Conservation (phyloP, 805 yeast genomes). For the Candida dajiaensis region DNA sequence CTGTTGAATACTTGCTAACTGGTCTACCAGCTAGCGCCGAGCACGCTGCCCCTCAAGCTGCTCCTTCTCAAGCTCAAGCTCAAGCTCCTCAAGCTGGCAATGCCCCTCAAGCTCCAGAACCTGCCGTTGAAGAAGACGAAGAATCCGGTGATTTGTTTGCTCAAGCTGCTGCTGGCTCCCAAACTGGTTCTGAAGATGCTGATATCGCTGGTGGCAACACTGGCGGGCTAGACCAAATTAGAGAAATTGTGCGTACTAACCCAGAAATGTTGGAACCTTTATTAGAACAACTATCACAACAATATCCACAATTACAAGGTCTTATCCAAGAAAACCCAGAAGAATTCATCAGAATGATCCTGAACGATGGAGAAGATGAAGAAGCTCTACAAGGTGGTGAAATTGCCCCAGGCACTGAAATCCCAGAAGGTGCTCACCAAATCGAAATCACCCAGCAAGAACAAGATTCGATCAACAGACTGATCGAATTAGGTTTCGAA, state of each 20-base stretch:
- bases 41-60: constrained; percentile 24
- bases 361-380: constrained; percentile 38
- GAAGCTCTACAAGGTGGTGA: constrained; percentile 36
- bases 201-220: constrained; percentile 25
- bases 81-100: constrained; percentile 25
- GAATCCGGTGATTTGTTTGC: constrained; percentile 29
- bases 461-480: constrained; percentile 80
- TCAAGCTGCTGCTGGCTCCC: constrained; percentile 32
- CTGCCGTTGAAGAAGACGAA: constrained; percentile 20
- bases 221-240: constrained; percentile 44
- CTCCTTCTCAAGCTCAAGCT: too few species aligned
- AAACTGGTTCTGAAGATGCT: constrained; percentile 17
- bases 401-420: constrained; percentile 29
- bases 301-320: constrained; percentile 81
- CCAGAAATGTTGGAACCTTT: constrained; percentile 86
- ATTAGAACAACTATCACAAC: constrained; percentile 71
- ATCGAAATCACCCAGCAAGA: constrained; percentile 74
- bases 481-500: constrained; percentile 91
- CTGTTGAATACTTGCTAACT: constrained; percentile 88
- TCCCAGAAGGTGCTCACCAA: constrained; percentile 35
- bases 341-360: constrained; percentile 68
- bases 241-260: constrained; percentile 74
- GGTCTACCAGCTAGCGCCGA: constrained; percentile 63
- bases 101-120: constrained; percentile 14
- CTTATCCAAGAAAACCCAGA: constrained; percentile 85